These are phyloP conservation scores for Ogataea sp. DNA, from an alignment of 805 yeast genomes.

Conservation along the genomic window DNA sequence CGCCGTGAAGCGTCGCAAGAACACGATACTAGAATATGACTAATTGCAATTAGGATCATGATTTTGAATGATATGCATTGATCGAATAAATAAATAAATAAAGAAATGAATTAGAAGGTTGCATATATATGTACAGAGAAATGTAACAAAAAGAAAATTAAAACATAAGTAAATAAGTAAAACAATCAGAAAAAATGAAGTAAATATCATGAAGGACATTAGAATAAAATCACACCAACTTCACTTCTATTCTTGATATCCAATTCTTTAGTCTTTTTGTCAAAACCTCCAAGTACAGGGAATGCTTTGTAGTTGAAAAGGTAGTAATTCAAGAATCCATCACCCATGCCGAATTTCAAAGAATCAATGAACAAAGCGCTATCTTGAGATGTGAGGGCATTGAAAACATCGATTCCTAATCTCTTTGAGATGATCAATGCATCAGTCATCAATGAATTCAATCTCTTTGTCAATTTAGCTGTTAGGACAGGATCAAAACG, in stretches of 20 bases:
- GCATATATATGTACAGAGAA: background rate
- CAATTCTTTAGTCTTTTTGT: constrained; percentile 41
- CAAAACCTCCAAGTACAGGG: constrained; percentile 77
- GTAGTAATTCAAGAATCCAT: constrained; percentile 85
- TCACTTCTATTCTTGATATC: constrained; percentile 60
- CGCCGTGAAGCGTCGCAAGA: constrained; percentile 13
- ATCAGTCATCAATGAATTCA: constrained; percentile 56
- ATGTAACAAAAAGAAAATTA: no score
- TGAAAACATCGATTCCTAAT: constrained; percentile 78
- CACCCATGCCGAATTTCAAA: constrained; percentile 87
- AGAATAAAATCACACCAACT: constrained; percentile 85
- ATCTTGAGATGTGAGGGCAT: constrained; percentile 87
- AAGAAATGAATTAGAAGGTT: background rate
- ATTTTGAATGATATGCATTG: no score
- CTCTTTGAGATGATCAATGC: constrained; percentile 69
- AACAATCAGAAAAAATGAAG: no score
- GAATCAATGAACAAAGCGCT: constrained; percentile 76
- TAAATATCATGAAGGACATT: no score
- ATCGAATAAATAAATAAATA: no score
- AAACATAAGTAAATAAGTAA: no score
- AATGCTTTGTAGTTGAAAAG: constrained; percentile 83
- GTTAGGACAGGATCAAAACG: constrained; percentile 32
- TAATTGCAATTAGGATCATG: no score
- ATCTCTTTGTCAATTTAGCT: constrained; percentile 44
- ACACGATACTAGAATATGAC: constrained; percentile 15